These are phyloP conservation scores for Huntiella abstrusa DNA, from an alignment of 2,329 filamentous ascomycete species.

Conservation along the genomic window DNA sequence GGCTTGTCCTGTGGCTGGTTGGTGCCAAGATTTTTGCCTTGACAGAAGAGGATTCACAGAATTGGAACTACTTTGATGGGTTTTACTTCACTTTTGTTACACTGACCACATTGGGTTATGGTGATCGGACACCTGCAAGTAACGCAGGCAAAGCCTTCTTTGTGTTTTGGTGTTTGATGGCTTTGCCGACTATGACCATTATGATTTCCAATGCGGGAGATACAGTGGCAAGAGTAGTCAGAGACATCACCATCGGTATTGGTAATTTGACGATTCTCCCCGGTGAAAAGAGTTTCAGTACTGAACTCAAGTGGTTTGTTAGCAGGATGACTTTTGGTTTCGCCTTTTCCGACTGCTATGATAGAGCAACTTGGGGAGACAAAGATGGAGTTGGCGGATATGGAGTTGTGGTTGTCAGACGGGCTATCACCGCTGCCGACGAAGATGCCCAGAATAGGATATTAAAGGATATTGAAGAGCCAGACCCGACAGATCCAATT, in stretches of 20 bases:
- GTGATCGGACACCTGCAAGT: constrained; percentile 57
- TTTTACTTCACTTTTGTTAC: constrained; percentile 77
- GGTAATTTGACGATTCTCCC: constrained; percentile 43
- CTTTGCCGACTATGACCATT: constrained; percentile 74
- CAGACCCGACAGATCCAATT: not conserved
- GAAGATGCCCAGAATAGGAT: constrained; percentile 5
- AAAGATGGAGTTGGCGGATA: constrained; percentile 2
- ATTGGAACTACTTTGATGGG: constrained; percentile 58
- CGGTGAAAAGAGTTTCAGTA: constrained; percentile 30
- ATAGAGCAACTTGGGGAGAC: not conserved
- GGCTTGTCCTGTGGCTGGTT: constrained; percentile 59
- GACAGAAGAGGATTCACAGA: constrained; percentile 32
- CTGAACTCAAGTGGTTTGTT: constrained; percentile 26
- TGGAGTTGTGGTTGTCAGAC: not conserved
- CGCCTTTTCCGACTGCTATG: constrained; percentile 18
- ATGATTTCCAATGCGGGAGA: constrained; percentile 70
- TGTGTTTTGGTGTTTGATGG: constrained; percentile 79
- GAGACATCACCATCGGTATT: constrained; percentile 34
- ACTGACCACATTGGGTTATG: constrained; percentile 74
- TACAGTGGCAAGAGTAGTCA: constrained; percentile 50
- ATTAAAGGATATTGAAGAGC: not conserved
- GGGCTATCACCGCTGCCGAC: not conserved
- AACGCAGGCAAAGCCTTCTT: constrained; percentile 72
- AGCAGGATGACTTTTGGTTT: constrained; percentile 25
- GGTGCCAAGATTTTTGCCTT: constrained; percentile 56